Evolutionary conservation across 2,329 filamentous ascomycete genomes (phyloP), one percentile per base, ranked within the genome.

Genomic region (Cytospora leucostoma): DNA sequence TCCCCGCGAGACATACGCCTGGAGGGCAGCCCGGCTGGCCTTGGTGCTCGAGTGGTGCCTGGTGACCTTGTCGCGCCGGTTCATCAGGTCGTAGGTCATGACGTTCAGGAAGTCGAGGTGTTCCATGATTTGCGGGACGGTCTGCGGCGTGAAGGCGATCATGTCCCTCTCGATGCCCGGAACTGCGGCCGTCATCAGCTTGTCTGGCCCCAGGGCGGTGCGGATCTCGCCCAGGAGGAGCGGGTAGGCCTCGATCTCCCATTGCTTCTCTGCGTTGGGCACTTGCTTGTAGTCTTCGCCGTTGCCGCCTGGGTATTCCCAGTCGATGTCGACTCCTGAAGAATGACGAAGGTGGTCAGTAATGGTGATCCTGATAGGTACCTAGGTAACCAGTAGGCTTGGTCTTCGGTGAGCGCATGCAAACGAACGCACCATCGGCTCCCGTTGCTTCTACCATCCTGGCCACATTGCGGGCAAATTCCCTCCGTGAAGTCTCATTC

Each of bases 1-100:
- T 2, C 88, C 88, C 32, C 82, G 81, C 2, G 77, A 74, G 17
- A 88, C 72, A 71, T 91, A 91, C 44, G 80, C 80, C 58, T 86
- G 77, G 70, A 92, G 73, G 0, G 83, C 76, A 5, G 81, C 76
- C 1, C 84, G 70, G 10, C 87, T 86, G 13, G 78, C 79, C 56
- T 77, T 69, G 32, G 90, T 75, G 7, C 86, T 85, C 11, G 82
- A 84, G 69, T 91, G 88, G 71, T 91, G 89, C 34, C 79, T 81
- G 2, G 88, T 91, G 21, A 79, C 73, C 56, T 77, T 84, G 72
- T 91, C 86, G n/a, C 89, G 84, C 12, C 89, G 86, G 75, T 90
- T 91, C 82, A 89, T 88, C 55, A 92, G 72, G 70, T 92, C 89
- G 72, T 91, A 91, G 0, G 10, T 61, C 65, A 66, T 63, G 27